phyloP scores from a whole-genome alignment of 176 grass and related monocot species.

The sorghum (Sorghum bicolor) region DNA sequence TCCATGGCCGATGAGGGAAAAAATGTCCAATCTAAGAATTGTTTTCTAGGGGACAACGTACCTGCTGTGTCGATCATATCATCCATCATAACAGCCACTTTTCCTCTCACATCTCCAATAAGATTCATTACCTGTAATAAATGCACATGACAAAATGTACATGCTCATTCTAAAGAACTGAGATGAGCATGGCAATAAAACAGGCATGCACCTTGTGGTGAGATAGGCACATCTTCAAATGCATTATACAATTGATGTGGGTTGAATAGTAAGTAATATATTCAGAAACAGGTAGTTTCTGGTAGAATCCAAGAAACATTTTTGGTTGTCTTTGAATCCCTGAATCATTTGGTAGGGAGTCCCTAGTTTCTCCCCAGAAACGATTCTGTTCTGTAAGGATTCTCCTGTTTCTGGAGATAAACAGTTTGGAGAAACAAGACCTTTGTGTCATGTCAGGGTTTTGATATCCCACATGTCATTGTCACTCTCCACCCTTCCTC shows the following conservation, averaged over 20 bases:
- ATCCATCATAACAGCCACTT: constrained; percentile 99
- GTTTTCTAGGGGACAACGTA: constrained; percentile 35
- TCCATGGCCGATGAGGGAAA: background rate
- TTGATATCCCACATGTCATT: background rate
- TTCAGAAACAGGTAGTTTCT: background rate
- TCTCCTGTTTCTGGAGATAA: background rate
- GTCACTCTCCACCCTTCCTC: background rate
- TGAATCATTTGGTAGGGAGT: background rate
- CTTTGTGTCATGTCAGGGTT: background rate
- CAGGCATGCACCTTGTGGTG: constrained; percentile 2
- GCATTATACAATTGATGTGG: background rate
- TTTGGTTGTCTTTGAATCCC: background rate
- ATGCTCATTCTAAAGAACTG: constrained; percentile 9
- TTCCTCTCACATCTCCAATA: constrained; percentile 97
- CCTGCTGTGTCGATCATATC: constrained; percentile 99
- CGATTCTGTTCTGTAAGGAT: background rate
- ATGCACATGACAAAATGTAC: constrained; percentile 12
- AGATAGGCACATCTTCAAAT: constrained; percentile 16
- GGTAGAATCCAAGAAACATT: background rate
- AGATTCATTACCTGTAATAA: constrained; percentile 95
- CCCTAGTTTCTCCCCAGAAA: background rate
- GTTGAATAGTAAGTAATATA: background rate
- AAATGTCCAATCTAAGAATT: constrained; percentile 1
- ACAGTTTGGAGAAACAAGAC: background rate
- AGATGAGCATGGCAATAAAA: background rate